A percentile compares a stretch with the other conserved stretches of the same genome.
Evolutionary conservation across 768 basidiomycete genomes (phyloP).

Genomic region (Melanogaster broomeanus): DNA sequence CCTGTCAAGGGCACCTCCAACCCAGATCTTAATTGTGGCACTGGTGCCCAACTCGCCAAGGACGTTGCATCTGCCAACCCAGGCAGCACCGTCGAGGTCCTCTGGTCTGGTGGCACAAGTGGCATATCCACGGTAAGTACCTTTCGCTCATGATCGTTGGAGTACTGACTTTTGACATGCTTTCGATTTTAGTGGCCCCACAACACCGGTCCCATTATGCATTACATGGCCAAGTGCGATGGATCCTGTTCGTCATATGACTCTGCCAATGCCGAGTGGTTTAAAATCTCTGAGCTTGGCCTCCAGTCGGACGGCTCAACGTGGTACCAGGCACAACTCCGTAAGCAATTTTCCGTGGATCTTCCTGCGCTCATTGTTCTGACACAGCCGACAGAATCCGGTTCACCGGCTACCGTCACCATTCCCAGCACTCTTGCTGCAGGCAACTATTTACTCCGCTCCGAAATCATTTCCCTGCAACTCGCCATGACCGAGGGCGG

Average conservation of each 20-base stretch:
- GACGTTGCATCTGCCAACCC: constrained; percentile 56
- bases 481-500: constrained; percentile 52
- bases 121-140: constrained; percentile 29
- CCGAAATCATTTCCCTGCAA: constrained; percentile 80
- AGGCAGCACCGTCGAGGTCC: constrained; percentile 52
- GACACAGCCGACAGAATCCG: constrained; percentile 30
- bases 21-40: constrained; percentile 58
- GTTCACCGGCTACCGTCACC: constrained; percentile 38
- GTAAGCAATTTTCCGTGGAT: constrained; percentile 31
- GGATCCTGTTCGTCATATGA: constrained; percentile 58
- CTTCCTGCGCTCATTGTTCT: neutral
- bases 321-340: constrained; percentile 53
- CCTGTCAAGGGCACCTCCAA: constrained; percentile 60
- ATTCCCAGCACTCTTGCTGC: constrained; percentile 55
- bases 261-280: constrained; percentile 59
- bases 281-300: constrained; percentile 68
- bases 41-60: constrained; percentile 46
- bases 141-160: neutral
- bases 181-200: constrained; percentile 45
- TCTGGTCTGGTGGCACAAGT: constrained; percentile 49
- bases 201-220: constrained; percentile 65
- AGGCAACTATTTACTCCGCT: constrained; percentile 73
- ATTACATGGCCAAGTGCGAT: constrained; percentile 70
- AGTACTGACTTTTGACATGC: neutral
- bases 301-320: constrained; percentile 30